Evolutionary conservation across 169 alveolate species (phyloP).

Genomic region (Plasmodium ovale): DNA sequence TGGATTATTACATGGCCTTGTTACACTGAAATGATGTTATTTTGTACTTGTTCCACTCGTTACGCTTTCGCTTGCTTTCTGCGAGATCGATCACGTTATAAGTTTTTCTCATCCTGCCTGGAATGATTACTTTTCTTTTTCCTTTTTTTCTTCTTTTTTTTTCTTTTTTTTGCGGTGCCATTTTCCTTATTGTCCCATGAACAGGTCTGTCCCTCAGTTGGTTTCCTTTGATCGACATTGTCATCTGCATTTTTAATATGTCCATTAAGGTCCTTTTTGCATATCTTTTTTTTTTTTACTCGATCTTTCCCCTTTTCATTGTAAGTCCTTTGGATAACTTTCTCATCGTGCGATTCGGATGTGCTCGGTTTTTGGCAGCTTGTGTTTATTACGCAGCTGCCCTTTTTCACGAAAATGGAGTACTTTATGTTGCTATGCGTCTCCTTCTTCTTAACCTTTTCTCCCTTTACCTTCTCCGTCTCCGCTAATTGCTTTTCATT

Average conservation of each 20-base stretch:
- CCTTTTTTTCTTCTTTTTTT: neutral
- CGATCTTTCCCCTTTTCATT: neutral
- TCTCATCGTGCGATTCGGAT: slow-evolving; percentile 6
- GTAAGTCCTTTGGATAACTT: neutral
- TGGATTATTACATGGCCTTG: no score
- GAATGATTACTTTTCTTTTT: neutral
- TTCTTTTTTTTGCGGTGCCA: neutral
- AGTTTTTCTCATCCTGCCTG: neutral
- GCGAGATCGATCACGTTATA: no score
- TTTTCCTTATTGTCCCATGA: neutral
- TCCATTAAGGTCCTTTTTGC: neutral
- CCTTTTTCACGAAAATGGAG: slow-evolving; percentile 51
- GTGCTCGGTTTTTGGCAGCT: no score
- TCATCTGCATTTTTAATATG: neutral
- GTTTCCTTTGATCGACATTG: neutral
- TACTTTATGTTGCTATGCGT: neutral
- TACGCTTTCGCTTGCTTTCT: no score
- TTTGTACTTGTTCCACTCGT: no score
- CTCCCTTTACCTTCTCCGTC: slow-evolving; percentile 5
- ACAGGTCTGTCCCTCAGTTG: neutral
- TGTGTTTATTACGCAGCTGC: slow-evolving; percentile 5
- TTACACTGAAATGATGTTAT: no score
- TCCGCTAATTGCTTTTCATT: neutral
- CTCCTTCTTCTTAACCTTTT: slow-evolving; percentile 10
- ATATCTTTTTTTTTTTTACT: neutral